A percentile compares a stretch with the other conserved stretches of the same genome.
phyloP scores from a whole-genome alignment of 495 filamentous ascomycete genomes.

The Hypoxylon intermedium region DNA sequence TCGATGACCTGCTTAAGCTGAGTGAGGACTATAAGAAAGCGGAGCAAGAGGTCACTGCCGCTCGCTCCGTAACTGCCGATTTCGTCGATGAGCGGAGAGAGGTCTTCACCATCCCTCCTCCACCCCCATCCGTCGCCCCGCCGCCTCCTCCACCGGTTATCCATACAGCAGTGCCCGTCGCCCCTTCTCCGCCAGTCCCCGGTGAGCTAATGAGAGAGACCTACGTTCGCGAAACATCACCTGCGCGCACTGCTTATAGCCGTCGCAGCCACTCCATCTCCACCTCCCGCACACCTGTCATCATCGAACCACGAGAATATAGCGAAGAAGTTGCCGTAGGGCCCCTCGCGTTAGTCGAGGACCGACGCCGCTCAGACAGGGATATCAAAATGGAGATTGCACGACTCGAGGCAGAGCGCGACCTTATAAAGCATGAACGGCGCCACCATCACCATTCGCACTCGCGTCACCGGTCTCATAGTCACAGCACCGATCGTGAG shows the following conservation, averaged over 20 bases:
- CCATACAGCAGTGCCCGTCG: slow-evolving; percentile 49
- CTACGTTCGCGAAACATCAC: slow-evolving; percentile 49
- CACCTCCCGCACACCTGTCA: slow-evolving; percentile 37
- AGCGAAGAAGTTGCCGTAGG: slow-evolving; percentile 59
- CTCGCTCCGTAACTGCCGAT: slow-evolving; percentile 47
- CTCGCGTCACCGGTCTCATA: slow-evolving; percentile 34
- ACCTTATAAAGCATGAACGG: slow-evolving; percentile 40
- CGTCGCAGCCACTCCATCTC: slow-evolving; percentile 39
- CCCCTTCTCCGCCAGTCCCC: slow-evolving; percentile 45
- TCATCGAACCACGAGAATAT: slow-evolving; percentile 50
- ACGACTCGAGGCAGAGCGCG: slow-evolving; percentile 56
- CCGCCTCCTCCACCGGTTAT: slow-evolving; percentile 43
- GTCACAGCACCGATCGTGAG: slow-evolving; percentile 50
- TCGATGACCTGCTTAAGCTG: slow-evolving; percentile 82
- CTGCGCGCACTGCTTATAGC: slow-evolving; percentile 42
- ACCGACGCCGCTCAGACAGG: slow-evolving; percentile 52
- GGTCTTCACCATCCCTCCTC: slow-evolving; percentile 42
- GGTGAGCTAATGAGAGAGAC: slow-evolving; percentile 52
- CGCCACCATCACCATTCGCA: slow-evolving; percentile 36
- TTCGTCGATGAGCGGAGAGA: slow-evolving; percentile 49
- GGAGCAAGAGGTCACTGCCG: slow-evolving; percentile 49
- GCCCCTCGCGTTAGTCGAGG: slow-evolving; percentile 61
- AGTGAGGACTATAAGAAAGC: slow-evolving; percentile 73
- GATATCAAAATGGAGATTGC: slow-evolving; percentile 67
- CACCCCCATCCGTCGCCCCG: slow-evolving; percentile 34